Base-by-base conservation (phyloP, 2,329 filamentous ascomycete genomes). In the Blumeria hordei region DNA sequence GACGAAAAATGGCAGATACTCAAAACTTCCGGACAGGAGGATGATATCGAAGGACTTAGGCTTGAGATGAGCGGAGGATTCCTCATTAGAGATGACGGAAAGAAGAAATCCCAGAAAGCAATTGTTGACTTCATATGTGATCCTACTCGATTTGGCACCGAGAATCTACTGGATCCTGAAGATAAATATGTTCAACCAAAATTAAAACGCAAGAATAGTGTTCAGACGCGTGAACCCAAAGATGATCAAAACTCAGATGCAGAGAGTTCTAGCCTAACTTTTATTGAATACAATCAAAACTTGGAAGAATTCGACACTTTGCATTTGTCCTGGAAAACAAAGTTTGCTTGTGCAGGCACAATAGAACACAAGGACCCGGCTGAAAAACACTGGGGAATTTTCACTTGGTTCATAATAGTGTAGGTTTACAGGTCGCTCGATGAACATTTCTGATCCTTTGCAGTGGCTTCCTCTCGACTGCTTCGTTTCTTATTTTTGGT, bases 381-480 rank as follows among this genome's bases (percentile, higher is more conserved):
- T 44, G 66, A 69, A 56, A 70, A 71, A 56, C 71, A 72, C 67
- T 16, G 90, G 92, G 92, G 92, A 1, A 92, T 95, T 72, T 96
- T 96, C 64, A 95, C 90, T 16, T 98, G 92, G 92, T 77, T 96
- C 64, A 78, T 96, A 61, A 80, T 98, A 61, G 79, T 96, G 88
- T 94, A 70, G 74, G 85, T 74, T 33, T 44, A n/a, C 14, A 43
- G 8, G 16, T n/a, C 33, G 11, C 16, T 41, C 14, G 12, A 10
- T 44, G 12, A 21, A 28, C 5, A 21, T 8, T 49, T 54, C 57
- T 63, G 51, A 59, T 28, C 47, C 55, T n/a, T 35, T 18, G 36
- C 36, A 94, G 88, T 61, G 70, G 83, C 57, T 98, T 98, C 76
- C 75, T 96, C 59, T 78, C 78, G 49, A 83, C 80, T 43, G 87